These are phyloP conservation scores for Trypanosoma conorhini DNA, from an alignment of 208 protist species.

Conservation along the genomic window DNA sequence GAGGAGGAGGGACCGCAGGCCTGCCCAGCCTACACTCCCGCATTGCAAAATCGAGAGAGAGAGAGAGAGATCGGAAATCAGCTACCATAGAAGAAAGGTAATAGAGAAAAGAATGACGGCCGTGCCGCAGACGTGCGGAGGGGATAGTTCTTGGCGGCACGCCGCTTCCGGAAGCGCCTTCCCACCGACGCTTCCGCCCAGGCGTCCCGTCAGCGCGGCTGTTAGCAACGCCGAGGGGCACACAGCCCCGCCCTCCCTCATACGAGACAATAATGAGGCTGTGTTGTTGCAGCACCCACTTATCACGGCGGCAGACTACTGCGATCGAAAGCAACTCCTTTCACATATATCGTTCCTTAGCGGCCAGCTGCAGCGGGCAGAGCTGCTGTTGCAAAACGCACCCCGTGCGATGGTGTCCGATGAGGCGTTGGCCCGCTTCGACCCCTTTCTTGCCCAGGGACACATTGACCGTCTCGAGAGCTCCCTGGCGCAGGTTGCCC, in stretches of 20 bases:
- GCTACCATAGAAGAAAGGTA: slow-evolving; percentile 5
- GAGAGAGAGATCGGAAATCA: neutral
- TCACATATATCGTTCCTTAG: slow-evolving; percentile 87
- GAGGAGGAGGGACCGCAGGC: neutral
- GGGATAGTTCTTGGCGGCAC: slow-evolving; percentile 12
- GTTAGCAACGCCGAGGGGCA: neutral
- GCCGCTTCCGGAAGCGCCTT: slow-evolving; percentile 23
- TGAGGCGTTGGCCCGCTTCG: slow-evolving; percentile 55
- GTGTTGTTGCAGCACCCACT: slow-evolving; percentile 22
- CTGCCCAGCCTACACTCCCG: neutral
- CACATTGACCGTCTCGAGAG: slow-evolving; percentile 84
- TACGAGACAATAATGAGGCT: neutral
- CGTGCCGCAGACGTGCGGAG: neutral
- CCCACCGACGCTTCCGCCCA: slow-evolving; percentile 22
- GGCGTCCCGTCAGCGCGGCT: slow-evolving; percentile 2
- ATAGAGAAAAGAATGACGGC: slow-evolving; percentile 5
- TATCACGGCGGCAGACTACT: slow-evolving; percentile 73
- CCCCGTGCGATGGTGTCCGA: slow-evolving; percentile 42
- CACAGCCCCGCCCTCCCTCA: neutral
- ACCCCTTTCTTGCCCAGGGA: slow-evolving; percentile 74
- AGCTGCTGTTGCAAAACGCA: slow-evolving; percentile 68
- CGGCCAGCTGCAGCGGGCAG: slow-evolving; percentile 76
- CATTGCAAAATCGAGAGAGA: slow-evolving; percentile 10
- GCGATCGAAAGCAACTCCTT: slow-evolving; percentile 75
- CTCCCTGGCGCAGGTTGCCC: slow-evolving; percentile 69